phyloP scores from a whole-genome alignment of 257 asterid species.

The Henckelia pumila region DNA sequence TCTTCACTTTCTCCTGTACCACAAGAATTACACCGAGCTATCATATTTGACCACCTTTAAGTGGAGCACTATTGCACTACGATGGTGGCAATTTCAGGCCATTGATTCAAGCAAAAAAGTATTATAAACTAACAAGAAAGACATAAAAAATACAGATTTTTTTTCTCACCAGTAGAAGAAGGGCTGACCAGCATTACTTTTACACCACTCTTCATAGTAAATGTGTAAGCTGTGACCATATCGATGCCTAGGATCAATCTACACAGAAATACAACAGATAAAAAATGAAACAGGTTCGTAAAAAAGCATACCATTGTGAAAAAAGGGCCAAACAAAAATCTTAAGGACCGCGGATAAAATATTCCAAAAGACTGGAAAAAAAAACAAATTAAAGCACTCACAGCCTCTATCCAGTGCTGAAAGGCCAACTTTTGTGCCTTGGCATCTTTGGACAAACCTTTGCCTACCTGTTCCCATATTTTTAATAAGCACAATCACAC shows the following conservation, averaged over 20 bases:
- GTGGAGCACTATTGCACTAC: slow-evolving; percentile 11
- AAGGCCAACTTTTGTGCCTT: slow-evolving; percentile 88
- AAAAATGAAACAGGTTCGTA: slow-evolving; percentile 10
- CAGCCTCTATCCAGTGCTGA: slow-evolving; percentile 99
- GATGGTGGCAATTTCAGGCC: slow-evolving; percentile 2
- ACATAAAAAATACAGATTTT: slow-evolving; percentile 9
- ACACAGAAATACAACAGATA: slow-evolving; percentile 22
- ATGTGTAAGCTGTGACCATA: slow-evolving; percentile 83
- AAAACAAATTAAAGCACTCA: slow-evolving; percentile 43
- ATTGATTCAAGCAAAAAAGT: slow-evolving; percentile 1
- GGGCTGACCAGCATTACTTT: slow-evolving; percentile 78
- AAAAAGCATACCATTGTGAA: neutral
- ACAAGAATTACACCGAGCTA: slow-evolving; percentile 14
- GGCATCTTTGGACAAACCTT: slow-evolving; percentile 73
- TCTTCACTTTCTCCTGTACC: slow-evolving; percentile 4
- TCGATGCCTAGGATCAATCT: slow-evolving; percentile 97
- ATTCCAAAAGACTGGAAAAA: neutral
- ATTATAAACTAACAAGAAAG: slow-evolving; percentile 10
- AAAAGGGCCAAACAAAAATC: neutral
- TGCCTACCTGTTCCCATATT: slow-evolving; percentile 69
- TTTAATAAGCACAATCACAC: slow-evolving; percentile 26
- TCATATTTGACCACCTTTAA: slow-evolving; percentile 25
- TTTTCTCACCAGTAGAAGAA: slow-evolving; percentile 84
- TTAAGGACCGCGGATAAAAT: neutral
- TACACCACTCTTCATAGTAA: slow-evolving; percentile 83